Evolutionary conservation across 192 early-diverging fungal species (phyloP).

Genomic region (Coemansia guatemalensis): DNA sequence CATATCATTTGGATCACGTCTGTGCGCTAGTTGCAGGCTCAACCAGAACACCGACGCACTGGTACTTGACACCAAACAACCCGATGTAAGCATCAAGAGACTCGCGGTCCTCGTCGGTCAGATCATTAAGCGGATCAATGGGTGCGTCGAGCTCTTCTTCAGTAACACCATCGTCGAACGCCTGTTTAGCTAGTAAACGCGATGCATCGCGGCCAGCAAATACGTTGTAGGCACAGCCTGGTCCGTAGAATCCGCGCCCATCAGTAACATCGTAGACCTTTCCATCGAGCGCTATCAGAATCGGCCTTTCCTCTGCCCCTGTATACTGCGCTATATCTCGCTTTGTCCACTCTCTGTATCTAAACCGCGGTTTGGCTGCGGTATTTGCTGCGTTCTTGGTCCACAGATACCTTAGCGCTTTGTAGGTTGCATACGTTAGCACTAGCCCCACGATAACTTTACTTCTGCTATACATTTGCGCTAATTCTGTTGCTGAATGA

Average conservation of each 20-base stretch:
- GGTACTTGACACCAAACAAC: conserved; percentile 79
- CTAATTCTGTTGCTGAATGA: not conserved
- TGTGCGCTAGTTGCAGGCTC: conserved; percentile 22
- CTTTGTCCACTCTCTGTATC: conserved; percentile 38
- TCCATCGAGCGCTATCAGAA: conserved; percentile 81
- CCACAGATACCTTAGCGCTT: conserved; percentile 13
- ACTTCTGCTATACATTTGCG: not conserved
- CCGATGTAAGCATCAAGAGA: conserved; percentile 73
- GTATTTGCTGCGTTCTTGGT: conserved; percentile 32
- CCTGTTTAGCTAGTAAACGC: conserved; percentile 84
- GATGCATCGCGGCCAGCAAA: conserved; percentile 97
- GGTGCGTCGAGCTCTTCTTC: conserved; percentile 61
- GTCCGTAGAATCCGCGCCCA: conserved; percentile 89
- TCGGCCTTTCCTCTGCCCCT: conserved; percentile 38
- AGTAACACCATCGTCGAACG: conserved; percentile 82
- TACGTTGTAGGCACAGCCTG: conserved; percentile 84
- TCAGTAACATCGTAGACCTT: conserved; percentile 88
- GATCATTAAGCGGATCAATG: conserved; percentile 78
- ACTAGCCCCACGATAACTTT: not conserved
- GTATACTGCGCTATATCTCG: conserved; percentile 36
- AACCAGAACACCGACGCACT: conserved; percentile 69
- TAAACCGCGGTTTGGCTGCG: conserved; percentile 9
- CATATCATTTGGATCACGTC: not conserved
- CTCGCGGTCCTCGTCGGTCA: conserved; percentile 71
- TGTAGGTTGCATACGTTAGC: conserved; percentile 22